Conservation (phyloP, 1,139 yeast species). For the Candida sp. region DNA sequence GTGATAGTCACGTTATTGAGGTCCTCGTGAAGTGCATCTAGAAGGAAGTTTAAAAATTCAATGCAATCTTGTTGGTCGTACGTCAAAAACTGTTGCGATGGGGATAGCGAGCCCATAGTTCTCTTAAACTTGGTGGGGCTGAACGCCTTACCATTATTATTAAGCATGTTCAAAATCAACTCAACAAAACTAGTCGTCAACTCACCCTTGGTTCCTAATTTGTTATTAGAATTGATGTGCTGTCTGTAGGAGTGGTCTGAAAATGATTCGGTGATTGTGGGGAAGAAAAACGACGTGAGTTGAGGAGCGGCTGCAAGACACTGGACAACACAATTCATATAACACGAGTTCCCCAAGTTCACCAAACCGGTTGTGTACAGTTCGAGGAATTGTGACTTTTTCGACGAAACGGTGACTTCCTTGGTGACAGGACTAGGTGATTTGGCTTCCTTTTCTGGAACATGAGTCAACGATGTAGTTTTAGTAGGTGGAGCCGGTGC, state of each 20-base stretch:
- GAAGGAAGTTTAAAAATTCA: constrained; percentile 81
- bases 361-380: constrained; percentile 61
- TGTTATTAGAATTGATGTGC: constrained; percentile 77
- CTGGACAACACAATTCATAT: constrained; percentile 91
- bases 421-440: constrained; percentile 18
- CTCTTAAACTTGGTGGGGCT: constrained; percentile 64
- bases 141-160: constrained; percentile 49
- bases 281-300: constrained; percentile 45
- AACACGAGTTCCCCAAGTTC: constrained; percentile 92
- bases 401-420: constrained; percentile 5
- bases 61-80: constrained; percentile 93
- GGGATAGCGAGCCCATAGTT: constrained; percentile 71
- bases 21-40: constrained; percentile 91
- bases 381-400: constrained; percentile 25
- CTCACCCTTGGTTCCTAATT: constrained; percentile 83
- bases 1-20: constrained; percentile 60
- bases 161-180: constrained; percentile 62
- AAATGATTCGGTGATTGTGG: constrained; percentile 23
- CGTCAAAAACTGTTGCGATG: constrained; percentile 64
- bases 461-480: not conserved
- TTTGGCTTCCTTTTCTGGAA: constrained; percentile 1
- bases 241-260: constrained; percentile 55
- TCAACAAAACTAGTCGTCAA: constrained; percentile 76
- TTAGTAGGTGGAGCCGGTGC: constrained; percentile 1
- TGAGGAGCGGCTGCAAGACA: constrained; percentile 63